These are phyloP conservation scores for Penicillium bovifimosum DNA, from an alignment of 495 filamentous ascomycete species.

Conservation along the genomic window DNA sequence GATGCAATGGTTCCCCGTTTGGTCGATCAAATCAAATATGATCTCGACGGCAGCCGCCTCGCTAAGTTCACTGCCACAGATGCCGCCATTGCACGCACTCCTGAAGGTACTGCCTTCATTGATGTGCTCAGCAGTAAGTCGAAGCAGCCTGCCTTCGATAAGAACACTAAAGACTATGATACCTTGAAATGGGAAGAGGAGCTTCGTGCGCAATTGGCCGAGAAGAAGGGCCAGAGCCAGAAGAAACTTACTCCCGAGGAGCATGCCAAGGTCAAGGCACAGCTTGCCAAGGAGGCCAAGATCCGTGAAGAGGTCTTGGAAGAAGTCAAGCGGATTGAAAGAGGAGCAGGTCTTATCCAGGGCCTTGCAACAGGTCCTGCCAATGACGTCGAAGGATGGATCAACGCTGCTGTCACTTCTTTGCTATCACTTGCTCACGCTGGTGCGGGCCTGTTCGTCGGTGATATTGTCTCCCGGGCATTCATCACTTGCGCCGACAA, in stretches of 20 bases:
- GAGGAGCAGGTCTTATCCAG: slow-evolving; percentile 79
- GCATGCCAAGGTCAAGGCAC: slow-evolving; percentile 81
- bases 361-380: slow-evolving; percentile 80
- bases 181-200: slow-evolving; percentile 97
- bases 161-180: slow-evolving; percentile 87
- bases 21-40: slow-evolving; percentile 62
- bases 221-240: slow-evolving; percentile 84
- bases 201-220: slow-evolving; percentile 75
- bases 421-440: slow-evolving; percentile 67
- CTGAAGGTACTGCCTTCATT: slow-evolving; percentile 79
- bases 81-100: slow-evolving; percentile 83
- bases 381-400: slow-evolving; percentile 78
- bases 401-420: slow-evolving; percentile 66
- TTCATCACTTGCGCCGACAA: slow-evolving; percentile 73
- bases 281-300: slow-evolving; percentile 76
- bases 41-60: slow-evolving; percentile 62
- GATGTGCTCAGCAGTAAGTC: slow-evolving; percentile 81
- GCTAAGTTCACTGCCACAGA: slow-evolving; percentile 73
- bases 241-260: slow-evolving; percentile 90
- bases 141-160: slow-evolving; percentile 60
- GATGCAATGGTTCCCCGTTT: slow-evolving; percentile 71
- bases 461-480: slow-evolving; percentile 68
- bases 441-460: slow-evolving; percentile 75
- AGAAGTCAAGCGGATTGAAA: slow-evolving; percentile 61
- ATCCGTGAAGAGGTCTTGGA: slow-evolving; percentile 66